Base-by-base conservation (phyloP, 2,329 filamentous ascomycete genomes). In the Arthrobotrys sinensis region DNA sequence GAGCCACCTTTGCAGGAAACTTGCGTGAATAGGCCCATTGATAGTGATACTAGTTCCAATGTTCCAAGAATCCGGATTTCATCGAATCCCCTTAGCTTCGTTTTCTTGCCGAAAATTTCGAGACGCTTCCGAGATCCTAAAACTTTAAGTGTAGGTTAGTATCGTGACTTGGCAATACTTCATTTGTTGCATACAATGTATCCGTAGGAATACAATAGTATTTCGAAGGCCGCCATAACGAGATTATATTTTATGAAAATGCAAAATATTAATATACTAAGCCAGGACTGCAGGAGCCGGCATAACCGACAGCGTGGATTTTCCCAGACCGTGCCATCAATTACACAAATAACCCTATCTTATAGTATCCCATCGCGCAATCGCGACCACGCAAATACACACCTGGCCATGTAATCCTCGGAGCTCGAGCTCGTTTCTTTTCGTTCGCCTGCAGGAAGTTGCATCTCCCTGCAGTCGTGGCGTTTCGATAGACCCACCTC, bases 1-100 rank as follows among this genome's bases (percentile, higher is more conserved):
- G 48, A 50, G 28, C 57, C 43, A 66, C 57, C 50, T 53, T 36
- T 63, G 53, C 55, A 66, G 50, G 38, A 60, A 57, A 48, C 34
- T n/a, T n/a, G n/a, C n/a, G 34, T 14, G 45, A 21, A 28, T n/a
- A 38, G 19, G 24, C 10, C 12, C n/a, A 65, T 36, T 43, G 21
- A 7, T 4, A 7, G 5, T 14, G 46, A 38, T 5, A 11, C n/a
- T n/a, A n/a, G n/a, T n/a, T n/a, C n/a, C n/a, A n/a, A n/a, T n/a
- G 60, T 66, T 43, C 72, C 65, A 50, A n/a, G 38, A 70, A 67
- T 46, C 66, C 38, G 73, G 73, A 66, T 71, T 66, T 62, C 52
- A 19, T 72, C n/a, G 21, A 28, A 16, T n/a, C 19, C 8, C 52
- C 7, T 32, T 64, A 11, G 12, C 32, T 34, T 36, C n/a, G 43